Percentiles rank a stretch among this genome's conserved stretches.
phyloP scores from a whole-genome alignment of 1,284 basidiomycete species.

The Austropuccinia psidii region DNA sequence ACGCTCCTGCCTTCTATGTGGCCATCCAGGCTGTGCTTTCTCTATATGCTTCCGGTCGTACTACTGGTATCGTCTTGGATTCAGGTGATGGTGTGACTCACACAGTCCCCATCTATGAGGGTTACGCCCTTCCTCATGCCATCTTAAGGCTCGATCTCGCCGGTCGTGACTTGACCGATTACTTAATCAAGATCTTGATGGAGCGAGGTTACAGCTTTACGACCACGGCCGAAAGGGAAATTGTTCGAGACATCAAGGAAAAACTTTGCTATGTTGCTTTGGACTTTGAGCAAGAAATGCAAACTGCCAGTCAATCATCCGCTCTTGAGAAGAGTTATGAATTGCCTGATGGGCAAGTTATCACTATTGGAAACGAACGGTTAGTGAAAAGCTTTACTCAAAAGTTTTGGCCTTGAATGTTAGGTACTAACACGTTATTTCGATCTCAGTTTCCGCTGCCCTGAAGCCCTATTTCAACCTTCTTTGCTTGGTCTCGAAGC shows the following conservation, averaged over 20 bases:
- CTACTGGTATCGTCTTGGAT: conserved; percentile 86
- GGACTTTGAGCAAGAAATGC: conserved; percentile 93
- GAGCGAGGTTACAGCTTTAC: conserved; percentile 94
- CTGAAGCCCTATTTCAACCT: conserved; percentile 96
- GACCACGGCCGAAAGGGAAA: conserved; percentile 84
- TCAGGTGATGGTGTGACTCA: conserved; percentile 90
- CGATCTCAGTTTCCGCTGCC: conserved; percentile 71
- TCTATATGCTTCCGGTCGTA: conserved; percentile 83
- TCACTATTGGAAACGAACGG: conserved; percentile 93
- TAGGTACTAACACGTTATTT: background rate
- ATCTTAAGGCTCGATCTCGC: conserved; percentile 91
- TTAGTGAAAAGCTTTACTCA: conserved; percentile 42
- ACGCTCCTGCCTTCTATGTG: conserved; percentile 86
- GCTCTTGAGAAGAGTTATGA: conserved; percentile 92
- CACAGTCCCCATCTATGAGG: conserved; percentile 90
- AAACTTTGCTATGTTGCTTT: conserved; percentile 95
- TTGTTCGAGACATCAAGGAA: conserved; percentile 97
- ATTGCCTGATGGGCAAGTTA: conserved; percentile 91
- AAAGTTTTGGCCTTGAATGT: background rate
- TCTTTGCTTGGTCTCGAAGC: conserved; percentile 86
- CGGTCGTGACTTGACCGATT: conserved; percentile 88
- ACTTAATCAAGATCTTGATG: conserved; percentile 82
- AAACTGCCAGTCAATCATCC: conserved; percentile 83
- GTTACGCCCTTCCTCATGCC: conserved; percentile 89
- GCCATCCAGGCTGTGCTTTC: conserved; percentile 87